Base-by-base conservation (phyloP, 2,329 filamentous ascomycete species). In the Aspergillus sergii region DNA sequence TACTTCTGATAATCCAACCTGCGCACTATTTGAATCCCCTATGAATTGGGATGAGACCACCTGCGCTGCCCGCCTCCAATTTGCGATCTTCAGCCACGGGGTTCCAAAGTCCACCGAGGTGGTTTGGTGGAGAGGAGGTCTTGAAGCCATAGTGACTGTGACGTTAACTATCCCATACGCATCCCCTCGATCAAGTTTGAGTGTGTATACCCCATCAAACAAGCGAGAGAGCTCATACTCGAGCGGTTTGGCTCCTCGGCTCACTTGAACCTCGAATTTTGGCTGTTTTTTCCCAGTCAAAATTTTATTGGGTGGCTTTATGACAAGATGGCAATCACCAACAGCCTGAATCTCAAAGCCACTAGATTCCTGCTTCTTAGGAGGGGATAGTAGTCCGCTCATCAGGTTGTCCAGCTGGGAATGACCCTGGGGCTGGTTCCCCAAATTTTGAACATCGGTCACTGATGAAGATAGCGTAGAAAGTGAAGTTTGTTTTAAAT, bases 281-380 rank as follows among this genome's bases (percentile, higher is more conserved):
- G 79, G 77, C 19, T 78, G 77, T 68, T 80, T 84, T 67, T 79
- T 82, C 56, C 76, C 72, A 43, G 73, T 73, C 5, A 73, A 67
- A 61, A 83, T 76, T 28, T 76, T 76, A 36, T 76, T 75, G 9
- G 84, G 83, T 10, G 84, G 81, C 50, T 81, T 82, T 57, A 87
- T 77, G 50, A 85, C 73, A 60, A 87, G 81, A 67, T 86, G 83
- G 55, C 81, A 80, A 64, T 86, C 82, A 6, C 83, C 84, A 64
- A 85, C 79, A n/a, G 82, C 78, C 63, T 85, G 80, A n/a, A 86
- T 76, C 62, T 84, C 81, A 69, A 85, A 86, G 12, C 74, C 72
- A 45, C 79, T 77, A 3, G 75, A 73, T 23, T 72, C 75, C 14
- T 63, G 59, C 28, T 65, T 61, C 28, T 69, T 67, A 14, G 66